A percentile compares a stretch with the other conserved stretches of the same genome.
phyloP scores from a whole-genome alignment of 2,329 filamentous ascomycete genomes.

The Dothistroma pini region DNA sequence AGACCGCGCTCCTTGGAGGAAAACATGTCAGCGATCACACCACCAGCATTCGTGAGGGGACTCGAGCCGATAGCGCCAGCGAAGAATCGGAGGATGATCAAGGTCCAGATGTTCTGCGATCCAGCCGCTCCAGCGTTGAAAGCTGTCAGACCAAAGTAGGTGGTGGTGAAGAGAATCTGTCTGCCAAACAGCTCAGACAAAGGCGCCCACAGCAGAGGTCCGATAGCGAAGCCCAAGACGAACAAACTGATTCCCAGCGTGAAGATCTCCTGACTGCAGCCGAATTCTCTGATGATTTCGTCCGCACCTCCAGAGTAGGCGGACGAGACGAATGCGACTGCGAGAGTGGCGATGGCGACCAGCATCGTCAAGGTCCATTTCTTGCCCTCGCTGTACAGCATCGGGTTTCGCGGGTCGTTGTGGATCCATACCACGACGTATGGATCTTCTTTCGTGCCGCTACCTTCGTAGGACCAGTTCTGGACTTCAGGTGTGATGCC shows the following conservation, averaged over 20 bases:
- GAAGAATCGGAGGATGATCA: constrained; percentile 47
- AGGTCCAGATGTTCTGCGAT: constrained; percentile 42
- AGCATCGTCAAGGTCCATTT: constrained; percentile 66
- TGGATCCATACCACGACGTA: constrained; percentile 65
- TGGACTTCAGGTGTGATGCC: constrained; percentile 36
- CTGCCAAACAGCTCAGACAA: constrained; percentile 59
- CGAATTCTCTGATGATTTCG: constrained; percentile 55
- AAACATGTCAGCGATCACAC: constrained; percentile 48
- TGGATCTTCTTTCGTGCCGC: constrained; percentile 63
- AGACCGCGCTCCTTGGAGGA: constrained; percentile 40
- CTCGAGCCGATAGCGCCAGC: constrained; percentile 44
- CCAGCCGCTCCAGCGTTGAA: constrained; percentile 44
- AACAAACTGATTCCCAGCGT: constrained; percentile 63
- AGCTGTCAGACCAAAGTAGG: constrained; percentile 37
- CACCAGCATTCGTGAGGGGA: constrained; percentile 45
- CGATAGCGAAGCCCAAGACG: constrained; percentile 59
- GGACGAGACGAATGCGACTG: constrained; percentile 65
- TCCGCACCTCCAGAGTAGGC: constrained; percentile 60
- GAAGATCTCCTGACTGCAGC: constrained; percentile 50
- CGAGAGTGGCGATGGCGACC: constrained; percentile 64
- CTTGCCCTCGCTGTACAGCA: constrained; percentile 52
- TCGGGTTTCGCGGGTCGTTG: constrained; percentile 64
- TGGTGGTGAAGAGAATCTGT: constrained; percentile 37
- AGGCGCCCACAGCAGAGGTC: constrained; percentile 53
- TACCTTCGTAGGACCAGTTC: constrained; percentile 34